These are phyloP conservation scores for Diaporthe eres DNA, from an alignment of 2,329 filamentous ascomycete genomes.

Conservation along the genomic window DNA sequence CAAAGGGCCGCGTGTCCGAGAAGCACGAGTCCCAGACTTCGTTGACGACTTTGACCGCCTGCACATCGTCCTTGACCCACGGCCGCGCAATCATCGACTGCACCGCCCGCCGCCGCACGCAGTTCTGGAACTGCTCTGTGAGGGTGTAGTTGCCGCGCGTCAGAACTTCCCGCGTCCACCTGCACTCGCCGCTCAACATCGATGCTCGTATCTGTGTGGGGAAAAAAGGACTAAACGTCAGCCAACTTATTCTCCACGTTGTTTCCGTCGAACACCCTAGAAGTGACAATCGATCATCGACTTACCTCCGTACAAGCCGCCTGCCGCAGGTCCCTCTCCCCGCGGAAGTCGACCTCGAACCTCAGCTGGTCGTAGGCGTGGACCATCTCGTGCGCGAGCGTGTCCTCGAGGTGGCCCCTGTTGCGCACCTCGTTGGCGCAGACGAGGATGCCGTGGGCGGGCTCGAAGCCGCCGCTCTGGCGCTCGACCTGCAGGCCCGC, in stretches of 20 bases:
- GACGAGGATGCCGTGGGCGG: conserved; percentile 87
- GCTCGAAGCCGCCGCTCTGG: conserved; percentile 85
- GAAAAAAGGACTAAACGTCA: conserved; percentile 3
- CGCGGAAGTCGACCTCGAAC: conserved; percentile 89
- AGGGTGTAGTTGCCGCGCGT: conserved; percentile 88
- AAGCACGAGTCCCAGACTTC: conserved; percentile 99
- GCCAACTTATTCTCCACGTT: conserved; percentile 22
- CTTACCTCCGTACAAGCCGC: conserved; percentile 92
- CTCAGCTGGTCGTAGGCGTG: conserved; percentile 95
- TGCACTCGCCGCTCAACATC: conserved; percentile 93
- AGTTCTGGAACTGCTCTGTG: conserved; percentile 94
- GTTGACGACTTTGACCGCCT: conserved; percentile 91
- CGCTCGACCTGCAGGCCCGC: conserved; percentile 73
- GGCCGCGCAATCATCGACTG: conserved; percentile 84
- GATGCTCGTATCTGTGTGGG: conserved; percentile 84
- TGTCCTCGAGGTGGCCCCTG: conserved; percentile 89
- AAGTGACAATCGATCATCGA: conserved; percentile 38
- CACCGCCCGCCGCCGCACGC: conserved; percentile 85
- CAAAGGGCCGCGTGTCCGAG: conserved; percentile 92
- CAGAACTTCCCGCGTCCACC: conserved; percentile 89
- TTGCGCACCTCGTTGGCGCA: conserved; percentile 93
- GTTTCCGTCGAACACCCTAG: not conserved
- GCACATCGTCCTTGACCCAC: conserved; percentile 85
- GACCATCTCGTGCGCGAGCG: conserved; percentile 96
- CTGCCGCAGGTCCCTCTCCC: conserved; percentile 81